Conservation (phyloP, 2,329 filamentous ascomycete genomes). For the Xylaria sp. region DNA sequence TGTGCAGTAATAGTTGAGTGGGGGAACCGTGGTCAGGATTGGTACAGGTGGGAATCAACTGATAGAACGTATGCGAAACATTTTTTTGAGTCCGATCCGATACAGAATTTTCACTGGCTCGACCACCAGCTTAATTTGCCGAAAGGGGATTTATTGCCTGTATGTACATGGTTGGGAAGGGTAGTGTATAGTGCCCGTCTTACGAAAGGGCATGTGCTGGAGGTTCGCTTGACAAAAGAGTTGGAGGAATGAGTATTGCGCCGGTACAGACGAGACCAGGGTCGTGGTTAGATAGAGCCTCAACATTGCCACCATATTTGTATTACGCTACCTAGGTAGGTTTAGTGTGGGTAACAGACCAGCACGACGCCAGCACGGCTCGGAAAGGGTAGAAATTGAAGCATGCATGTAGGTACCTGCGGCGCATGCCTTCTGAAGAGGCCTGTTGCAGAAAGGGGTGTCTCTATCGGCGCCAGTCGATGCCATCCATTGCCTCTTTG, state of each 20-base stretch:
- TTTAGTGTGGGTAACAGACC: background rate
- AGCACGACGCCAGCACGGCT: too few species aligned
- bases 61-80: too few species aligned
- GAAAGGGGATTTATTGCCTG: background rate
- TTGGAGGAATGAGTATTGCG: background rate
- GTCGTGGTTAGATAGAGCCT: background rate
- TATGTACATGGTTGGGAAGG: too few species aligned
- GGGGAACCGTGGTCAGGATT: too few species aligned
- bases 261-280: background rate
- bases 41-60: too few species aligned
- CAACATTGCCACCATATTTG: background rate
- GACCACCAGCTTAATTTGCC: too few species aligned
- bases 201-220: background rate
- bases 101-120: background rate
- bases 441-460: background rate
- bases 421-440: background rate
- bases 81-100: too few species aligned
- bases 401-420: background rate
- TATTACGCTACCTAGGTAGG: background rate
- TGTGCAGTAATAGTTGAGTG: too few species aligned
- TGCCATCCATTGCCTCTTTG: background rate
- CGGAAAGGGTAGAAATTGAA: too few species aligned
- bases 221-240: background rate
- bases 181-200: background rate
- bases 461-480: too few species aligned